Evolutionary conservation across 352 stramenopile genomes (phyloP).

Genomic region (Aphanomyces euteiches): DNA sequence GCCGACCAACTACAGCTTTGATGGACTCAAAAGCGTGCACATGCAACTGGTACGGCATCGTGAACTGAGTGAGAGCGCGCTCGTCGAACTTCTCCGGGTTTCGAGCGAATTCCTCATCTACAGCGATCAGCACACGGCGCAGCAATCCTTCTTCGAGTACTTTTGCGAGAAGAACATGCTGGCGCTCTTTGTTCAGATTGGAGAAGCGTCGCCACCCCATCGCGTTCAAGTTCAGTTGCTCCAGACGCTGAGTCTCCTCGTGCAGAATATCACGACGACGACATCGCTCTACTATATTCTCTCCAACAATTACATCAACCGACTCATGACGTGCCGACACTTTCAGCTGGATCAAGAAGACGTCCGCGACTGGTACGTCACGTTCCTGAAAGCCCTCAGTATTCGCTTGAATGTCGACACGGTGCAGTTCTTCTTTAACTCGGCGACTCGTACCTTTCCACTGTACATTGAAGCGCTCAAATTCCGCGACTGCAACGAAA

Average conservation of each 20-base stretch:
- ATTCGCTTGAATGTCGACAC: slow-evolving; percentile 83
- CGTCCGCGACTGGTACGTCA: slow-evolving; percentile 86
- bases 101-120: slow-evolving; percentile 86
- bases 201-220: slow-evolving; percentile 45
- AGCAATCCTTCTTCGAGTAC: slow-evolving; percentile 90
- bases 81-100: slow-evolving; percentile 79
- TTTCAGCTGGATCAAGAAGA: slow-evolving; percentile 67
- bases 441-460: slow-evolving; percentile 47
- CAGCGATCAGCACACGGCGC: slow-evolving; percentile 70
- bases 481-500: slow-evolving; percentile 70
- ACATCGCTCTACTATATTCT: slow-evolving; percentile 94
- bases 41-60: slow-evolving; percentile 54
- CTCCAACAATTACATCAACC: slow-evolving; percentile 94
- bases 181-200: slow-evolving; percentile 84
- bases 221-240: slow-evolving; percentile 90
- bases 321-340: slow-evolving; percentile 83
- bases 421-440: slow-evolving; percentile 85
- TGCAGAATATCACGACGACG: slow-evolving; percentile 86
- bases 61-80: slow-evolving; percentile 58
- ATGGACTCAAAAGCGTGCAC: slow-evolving; percentile 42
- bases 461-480: slow-evolving; percentile 66
- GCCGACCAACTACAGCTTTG: slow-evolving; percentile 18
- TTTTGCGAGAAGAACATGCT: slow-evolving; percentile 97
- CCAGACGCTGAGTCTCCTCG: slow-evolving; percentile 88
- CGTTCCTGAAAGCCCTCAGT: slow-evolving; percentile 82